A percentile compares a stretch with the other conserved stretches of the same genome.
phyloP scores from a whole-genome alignment of 495 filamentous ascomycete genomes.

The Aspergillus funiculosus region DNA sequence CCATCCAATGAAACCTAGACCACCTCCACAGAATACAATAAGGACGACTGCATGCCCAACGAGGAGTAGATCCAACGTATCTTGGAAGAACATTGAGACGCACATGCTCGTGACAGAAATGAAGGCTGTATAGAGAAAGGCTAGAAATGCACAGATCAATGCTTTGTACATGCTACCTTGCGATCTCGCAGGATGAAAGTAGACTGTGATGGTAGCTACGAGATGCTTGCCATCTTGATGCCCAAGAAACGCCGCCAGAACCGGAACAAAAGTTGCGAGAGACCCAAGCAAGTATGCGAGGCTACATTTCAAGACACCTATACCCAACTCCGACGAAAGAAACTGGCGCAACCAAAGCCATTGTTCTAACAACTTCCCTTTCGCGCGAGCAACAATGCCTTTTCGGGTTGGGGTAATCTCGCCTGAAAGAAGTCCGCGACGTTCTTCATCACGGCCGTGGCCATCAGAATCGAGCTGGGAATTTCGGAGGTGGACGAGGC shows the following conservation, averaged over 20 bases:
- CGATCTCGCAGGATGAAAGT: slow-evolving; percentile 92
- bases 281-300: slow-evolving; percentile 87
- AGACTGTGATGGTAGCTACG: slow-evolving; percentile 87
- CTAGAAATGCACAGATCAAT: slow-evolving; percentile 71
- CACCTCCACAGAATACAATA: slow-evolving; percentile 81
- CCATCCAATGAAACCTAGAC: slow-evolving; percentile 88
- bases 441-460: slow-evolving; percentile 29
- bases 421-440: slow-evolving; percentile 36
- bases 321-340: slow-evolving; percentile 53
- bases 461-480: slow-evolving; percentile 17
- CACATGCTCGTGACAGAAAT: slow-evolving; percentile 84
- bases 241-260: slow-evolving; percentile 67
- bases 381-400: slow-evolving; percentile 14
- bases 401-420: slow-evolving; percentile 20
- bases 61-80: slow-evolving; percentile 53
- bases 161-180: slow-evolving; percentile 90
- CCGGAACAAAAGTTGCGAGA: slow-evolving; percentile 75
- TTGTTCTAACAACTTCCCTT: slow-evolving; percentile 8
- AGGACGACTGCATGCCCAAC: slow-evolving; percentile 79
- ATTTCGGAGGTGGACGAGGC: slow-evolving; percentile 43
- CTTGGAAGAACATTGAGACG: slow-evolving; percentile 69
- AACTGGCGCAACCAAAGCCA: slow-evolving; percentile 32
- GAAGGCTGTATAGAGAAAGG: slow-evolving; percentile 76
- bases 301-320: slow-evolving; percentile 84
- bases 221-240: slow-evolving; percentile 93